Percentiles rank a stretch among this genome's conserved stretches.
Evolutionary conservation across 2,329 filamentous ascomycete genomes (phyloP).

Genomic region (Pseudonectria foliicola): DNA sequence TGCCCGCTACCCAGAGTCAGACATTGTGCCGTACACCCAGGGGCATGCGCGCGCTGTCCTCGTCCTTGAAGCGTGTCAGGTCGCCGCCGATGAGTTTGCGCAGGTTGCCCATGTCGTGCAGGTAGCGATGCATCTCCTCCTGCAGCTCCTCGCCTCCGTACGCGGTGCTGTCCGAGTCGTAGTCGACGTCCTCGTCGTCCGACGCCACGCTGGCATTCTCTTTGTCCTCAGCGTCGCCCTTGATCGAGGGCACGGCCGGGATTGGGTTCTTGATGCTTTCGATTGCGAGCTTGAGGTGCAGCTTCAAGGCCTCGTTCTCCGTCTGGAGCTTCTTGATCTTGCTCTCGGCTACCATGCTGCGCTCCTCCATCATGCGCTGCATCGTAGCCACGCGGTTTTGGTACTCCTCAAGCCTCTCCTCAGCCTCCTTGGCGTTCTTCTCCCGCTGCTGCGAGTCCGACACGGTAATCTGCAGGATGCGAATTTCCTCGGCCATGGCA

Average conservation of each 20-base stretch:
- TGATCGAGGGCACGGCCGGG: conserved; percentile 43
- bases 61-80: conserved; percentile 58
- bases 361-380: conserved; percentile 95
- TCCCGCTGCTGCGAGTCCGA: conserved; percentile 60
- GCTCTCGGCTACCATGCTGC: conserved; percentile 79
- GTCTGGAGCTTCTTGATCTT: conserved; percentile 87
- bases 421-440: conserved; percentile 69
- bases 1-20: conserved; percentile 10
- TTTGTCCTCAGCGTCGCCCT: conserved; percentile 25
- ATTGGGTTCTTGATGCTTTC: conserved; percentile 89
- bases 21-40: conserved; percentile 38
- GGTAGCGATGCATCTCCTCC: conserved; percentile 74
- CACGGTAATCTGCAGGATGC: conserved; percentile 69
- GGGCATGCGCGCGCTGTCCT: conserved; percentile 49
- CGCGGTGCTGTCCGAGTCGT: conserved; percentile 38
- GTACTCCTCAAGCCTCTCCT: conserved; percentile 87
- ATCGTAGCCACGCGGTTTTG: conserved; percentile 83
- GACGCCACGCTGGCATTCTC: conserved; percentile 15
- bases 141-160: conserved; percentile 62
- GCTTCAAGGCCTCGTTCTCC: conserved; percentile 80
- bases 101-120: conserved; percentile 73
- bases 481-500: conserved; percentile 94
- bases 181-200: conserved; percentile 36
- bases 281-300: conserved; percentile 82
- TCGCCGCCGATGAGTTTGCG: conserved; percentile 64